Percentiles rank a stretch among this genome's conserved stretches.
Conservation (phyloP, 208 protist species). For the Jaenimonas drosophilae region DNA sequence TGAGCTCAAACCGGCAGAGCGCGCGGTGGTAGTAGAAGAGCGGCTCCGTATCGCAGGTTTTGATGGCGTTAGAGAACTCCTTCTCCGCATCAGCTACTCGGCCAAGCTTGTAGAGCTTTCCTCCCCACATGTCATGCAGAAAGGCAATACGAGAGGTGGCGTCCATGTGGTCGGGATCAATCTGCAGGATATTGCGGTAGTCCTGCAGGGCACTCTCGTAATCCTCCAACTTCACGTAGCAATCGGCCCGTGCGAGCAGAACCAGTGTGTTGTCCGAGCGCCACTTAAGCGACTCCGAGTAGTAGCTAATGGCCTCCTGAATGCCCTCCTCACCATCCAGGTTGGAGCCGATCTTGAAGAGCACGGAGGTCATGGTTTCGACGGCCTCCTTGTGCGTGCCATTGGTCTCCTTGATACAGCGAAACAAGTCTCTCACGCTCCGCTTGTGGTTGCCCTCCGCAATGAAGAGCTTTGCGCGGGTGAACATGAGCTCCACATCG, state of each 20-base stretch:
- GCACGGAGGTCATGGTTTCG: conserved; percentile 71
- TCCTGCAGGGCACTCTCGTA: conserved; percentile 66
- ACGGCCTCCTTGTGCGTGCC: conserved; percentile 70
- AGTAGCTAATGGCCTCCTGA: conserved; percentile 69
- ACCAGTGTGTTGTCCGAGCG: conserved; percentile 69
- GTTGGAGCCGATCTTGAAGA: conserved; percentile 58
- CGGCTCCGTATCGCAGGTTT: conserved; percentile 42
- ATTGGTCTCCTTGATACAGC: conserved; percentile 72
- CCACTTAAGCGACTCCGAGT: conserved; percentile 86
- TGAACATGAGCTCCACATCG: conserved; percentile 64
- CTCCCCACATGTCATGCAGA: conserved; percentile 78
- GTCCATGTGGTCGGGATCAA: conserved; percentile 39
- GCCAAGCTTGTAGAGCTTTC: conserved; percentile 41
- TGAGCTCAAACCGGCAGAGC: conserved; percentile 65
- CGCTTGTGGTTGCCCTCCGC: conserved; percentile 44
- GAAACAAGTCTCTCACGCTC: conserved; percentile 75
- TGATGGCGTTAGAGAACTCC: conserved; percentile 84
- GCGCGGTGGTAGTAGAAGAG: conserved; percentile 83
- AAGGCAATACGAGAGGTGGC: conserved; percentile 53
- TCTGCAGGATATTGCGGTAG: conserved; percentile 47
- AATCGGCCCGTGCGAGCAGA: conserved; percentile 74
- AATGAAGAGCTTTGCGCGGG: conserved; percentile 57
- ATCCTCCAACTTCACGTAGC: conserved; percentile 75
- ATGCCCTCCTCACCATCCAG: conserved; percentile 35
- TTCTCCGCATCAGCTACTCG: conserved; percentile 47